These are phyloP conservation scores for Ogataea zsoltii DNA, from an alignment of 805 yeast genomes.

Conservation along the genomic window DNA sequence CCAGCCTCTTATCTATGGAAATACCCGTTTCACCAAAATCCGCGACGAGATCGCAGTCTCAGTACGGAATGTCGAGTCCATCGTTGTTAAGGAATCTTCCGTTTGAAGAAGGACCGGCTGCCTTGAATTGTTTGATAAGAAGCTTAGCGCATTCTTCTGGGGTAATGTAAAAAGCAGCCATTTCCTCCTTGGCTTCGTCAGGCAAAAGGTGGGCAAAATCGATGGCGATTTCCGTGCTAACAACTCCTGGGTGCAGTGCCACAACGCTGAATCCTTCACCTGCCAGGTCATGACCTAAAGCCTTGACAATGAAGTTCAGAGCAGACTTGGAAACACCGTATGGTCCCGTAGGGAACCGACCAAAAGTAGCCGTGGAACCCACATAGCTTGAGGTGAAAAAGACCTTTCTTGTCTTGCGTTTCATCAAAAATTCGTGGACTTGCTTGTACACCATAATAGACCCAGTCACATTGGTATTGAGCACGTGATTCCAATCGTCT, in stretches of 20 bases:
- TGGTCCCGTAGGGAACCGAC: constrained; percentile 24
- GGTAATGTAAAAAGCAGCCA: neutral
- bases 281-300: constrained; percentile 28
- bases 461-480: constrained; percentile 32
- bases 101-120: neutral
- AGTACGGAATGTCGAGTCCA: neutral
- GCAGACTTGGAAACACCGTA: constrained; percentile 42
- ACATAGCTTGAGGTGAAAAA: constrained; percentile 32
- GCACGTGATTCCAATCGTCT: constrained; percentile 1
- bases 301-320: constrained; percentile 30
- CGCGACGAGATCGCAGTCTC: neutral
- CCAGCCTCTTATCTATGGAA: too few species aligned
- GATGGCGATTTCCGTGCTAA: neutral
- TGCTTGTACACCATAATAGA: constrained; percentile 34
- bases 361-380: constrained; percentile 30
- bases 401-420: constrained; percentile 28
- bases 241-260: constrained; percentile 12
- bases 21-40: too few species aligned
- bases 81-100: constrained; percentile 20
- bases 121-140: neutral
- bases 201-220: too few species aligned
- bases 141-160: neutral
- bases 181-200: neutral
- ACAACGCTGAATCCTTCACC: constrained; percentile 20
- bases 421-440: constrained; percentile 31